Base-by-base conservation (phyloP, 768 basidiomycete genomes). In the Sarcodon aspratus region DNA sequence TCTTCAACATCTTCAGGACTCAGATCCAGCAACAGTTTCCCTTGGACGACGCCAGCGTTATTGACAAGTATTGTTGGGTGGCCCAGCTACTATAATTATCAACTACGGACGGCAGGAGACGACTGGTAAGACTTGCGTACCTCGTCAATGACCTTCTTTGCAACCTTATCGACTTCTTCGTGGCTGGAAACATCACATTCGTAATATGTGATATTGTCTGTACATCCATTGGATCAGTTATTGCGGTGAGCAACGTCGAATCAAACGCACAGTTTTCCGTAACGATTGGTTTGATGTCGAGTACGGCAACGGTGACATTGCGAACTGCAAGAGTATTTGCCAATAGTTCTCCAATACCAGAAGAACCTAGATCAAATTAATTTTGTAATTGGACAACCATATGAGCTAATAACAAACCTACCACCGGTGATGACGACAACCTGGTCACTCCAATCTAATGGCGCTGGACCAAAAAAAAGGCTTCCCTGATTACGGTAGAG, bases 1-100 rank as follows among this genome's bases (percentile, higher is more conserved):
- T 92, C 82, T 54, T 78, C 68, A 42, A 98, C 64, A 58, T 99
- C 95, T 47, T 79, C 73, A 5, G 85, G 75, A 2, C 65, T 69
- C 50, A 96, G 69, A 58, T 97, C 93, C 10, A 94, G 66, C 33
- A 99, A 67, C 2, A 82, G 66, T 57, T 93, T 94, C 21, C 93
- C 92, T 65, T 93, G 88, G 21, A 87, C 89, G 50, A 96, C 81
- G 15, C 94, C 96, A 0, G 95, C 96, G 60, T 95, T 97, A 68
- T 97, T 98, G 56, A 99, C 71, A 18, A 99, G 67, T 36, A 97
- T 75, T 0, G 96, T 96, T 0, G 89, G 89, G 50, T 86, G 74
- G 3, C 90, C 94, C 47, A 95, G 72, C 89, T 94, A 56, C 33
- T 27, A 44, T 6, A 48, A 18, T n/a, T 36, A 49, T 35, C 9